Conservation (phyloP, 1,139 yeast genomes). For the Blastobotrys apis region DNA sequence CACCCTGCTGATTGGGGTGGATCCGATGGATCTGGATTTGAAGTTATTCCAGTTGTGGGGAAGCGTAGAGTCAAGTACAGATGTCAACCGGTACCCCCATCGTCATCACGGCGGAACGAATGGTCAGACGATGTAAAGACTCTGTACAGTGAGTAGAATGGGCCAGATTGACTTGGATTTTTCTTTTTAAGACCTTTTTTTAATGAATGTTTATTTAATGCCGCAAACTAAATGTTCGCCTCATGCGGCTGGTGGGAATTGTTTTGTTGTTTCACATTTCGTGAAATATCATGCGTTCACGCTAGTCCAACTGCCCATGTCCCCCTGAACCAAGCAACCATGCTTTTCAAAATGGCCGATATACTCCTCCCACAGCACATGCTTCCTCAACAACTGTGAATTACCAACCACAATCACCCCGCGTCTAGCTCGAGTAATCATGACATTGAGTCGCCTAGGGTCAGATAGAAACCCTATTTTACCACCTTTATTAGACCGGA, state of each 20-base stretch:
- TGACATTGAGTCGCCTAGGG: slow-evolving; percentile 88
- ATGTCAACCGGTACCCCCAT: too few species aligned
- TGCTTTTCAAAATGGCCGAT: slow-evolving; percentile 74
- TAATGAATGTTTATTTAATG: too few species aligned
- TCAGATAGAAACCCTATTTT: slow-evolving; percentile 84
- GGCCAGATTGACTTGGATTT: too few species aligned
- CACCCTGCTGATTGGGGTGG: slow-evolving; percentile 2
- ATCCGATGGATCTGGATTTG: slow-evolving; percentile 4
- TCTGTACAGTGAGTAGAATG: too few species aligned
- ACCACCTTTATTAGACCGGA: slow-evolving; percentile 79
- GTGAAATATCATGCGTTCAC: too few species aligned
- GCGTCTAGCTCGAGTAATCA: slow-evolving; percentile 83
- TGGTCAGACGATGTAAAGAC: background rate
- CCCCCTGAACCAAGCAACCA: slow-evolving; percentile 88
- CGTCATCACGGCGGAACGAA: too few species aligned
- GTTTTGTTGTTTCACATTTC: too few species aligned
- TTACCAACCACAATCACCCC: slow-evolving; percentile 85
- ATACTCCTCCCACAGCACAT: slow-evolving; percentile 67
- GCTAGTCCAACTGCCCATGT: slow-evolving; percentile 74
- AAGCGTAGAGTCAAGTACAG: background rate
- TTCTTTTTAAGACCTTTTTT: too few species aligned
- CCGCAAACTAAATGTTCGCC: too few species aligned
- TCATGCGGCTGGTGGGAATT: too few species aligned
- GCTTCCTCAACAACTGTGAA: slow-evolving; percentile 70
- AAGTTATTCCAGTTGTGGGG: background rate